A percentile compares a stretch with the other conserved stretches of the same genome.
phyloP scores from a whole-genome alignment of 148 eudicot species.

The Amaranthus cruentus region DNA sequence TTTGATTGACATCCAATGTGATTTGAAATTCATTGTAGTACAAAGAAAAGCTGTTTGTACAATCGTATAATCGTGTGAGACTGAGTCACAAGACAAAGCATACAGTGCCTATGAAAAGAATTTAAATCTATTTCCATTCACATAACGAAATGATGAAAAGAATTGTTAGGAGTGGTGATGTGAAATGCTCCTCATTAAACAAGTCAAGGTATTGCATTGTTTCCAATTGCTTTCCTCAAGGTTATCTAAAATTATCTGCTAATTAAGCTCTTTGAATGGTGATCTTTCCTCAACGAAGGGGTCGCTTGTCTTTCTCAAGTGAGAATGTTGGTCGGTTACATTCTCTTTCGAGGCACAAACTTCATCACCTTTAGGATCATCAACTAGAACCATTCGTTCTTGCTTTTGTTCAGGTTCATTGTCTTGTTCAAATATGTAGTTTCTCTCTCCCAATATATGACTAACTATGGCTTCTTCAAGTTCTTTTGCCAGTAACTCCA shows the following conservation, averaged over 20 bases:
- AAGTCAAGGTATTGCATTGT: slow-evolving; percentile 9
- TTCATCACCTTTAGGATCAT: slow-evolving; percentile 20
- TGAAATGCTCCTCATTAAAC: slow-evolving; percentile 14
- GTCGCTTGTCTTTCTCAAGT: slow-evolving; percentile 36
- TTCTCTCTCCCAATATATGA: slow-evolving; percentile 27
- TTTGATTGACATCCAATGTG: neutral
- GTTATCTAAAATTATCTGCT: neutral
- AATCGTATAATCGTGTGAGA: neutral
- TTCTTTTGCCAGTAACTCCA: slow-evolving; percentile 26
- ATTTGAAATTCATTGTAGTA: neutral
- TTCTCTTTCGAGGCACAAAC: slow-evolving; percentile 51
- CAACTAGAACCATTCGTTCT: slow-evolving; percentile 35
- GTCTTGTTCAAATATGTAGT: slow-evolving; percentile 22
- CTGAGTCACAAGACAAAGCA: slow-evolving; percentile 1
- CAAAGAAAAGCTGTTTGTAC: slow-evolving; percentile 4
- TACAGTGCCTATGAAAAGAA: slow-evolving; percentile 14
- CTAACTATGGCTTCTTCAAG: slow-evolving; percentile 27
- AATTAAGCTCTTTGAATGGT: slow-evolving; percentile 67
- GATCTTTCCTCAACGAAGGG: slow-evolving; percentile 47
- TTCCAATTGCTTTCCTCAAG: neutral
- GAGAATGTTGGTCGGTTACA: slow-evolving; percentile 23
- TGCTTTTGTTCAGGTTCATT: slow-evolving; percentile 28
- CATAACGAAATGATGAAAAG: slow-evolving; percentile 2
- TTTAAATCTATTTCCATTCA: slow-evolving; percentile 2
- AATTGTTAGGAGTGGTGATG: slow-evolving; percentile 15